Base-by-base conservation (phyloP, 2,329 filamentous ascomycete species). In the Thermomyces lanuginosus region DNA sequence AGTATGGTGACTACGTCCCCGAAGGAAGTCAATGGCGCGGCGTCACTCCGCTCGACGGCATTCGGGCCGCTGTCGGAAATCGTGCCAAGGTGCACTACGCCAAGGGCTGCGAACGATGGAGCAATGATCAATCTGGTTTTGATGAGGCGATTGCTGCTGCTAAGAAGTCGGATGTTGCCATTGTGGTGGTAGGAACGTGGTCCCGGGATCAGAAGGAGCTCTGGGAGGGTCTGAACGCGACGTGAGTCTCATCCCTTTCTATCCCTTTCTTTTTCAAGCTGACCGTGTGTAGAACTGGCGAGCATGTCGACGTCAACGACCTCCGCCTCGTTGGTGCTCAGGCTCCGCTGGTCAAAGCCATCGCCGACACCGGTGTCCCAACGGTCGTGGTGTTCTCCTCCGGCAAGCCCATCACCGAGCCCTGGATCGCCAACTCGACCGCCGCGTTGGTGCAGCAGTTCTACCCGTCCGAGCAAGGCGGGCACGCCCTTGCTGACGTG, bases 151-250 rank as follows among this genome's bases (percentile, higher is more conserved):
- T 81, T n/a, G 55, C 65, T 1, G 68, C 67, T 1, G 75, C 75
- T 1, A 56, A 72, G 39, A 63, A 62, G 6, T 73, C 76, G 3
- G 76, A 82, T 40, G 67, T 81, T 2, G 76, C 76, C 4, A 63
- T 82, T 4, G 73, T 82, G 0, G 60, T 82, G 0, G 75, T 81
- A 1, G 77, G 76, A 16, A 82, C 76, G 6, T 81, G 76, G 77
- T 72, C 69, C 14, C 66, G 76, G 25, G 77, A 83, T 41, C 76
- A 82, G 43, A 56, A 61, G 27, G 68, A 81, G 46, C 65, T 82
- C 3, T 81, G 75, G 76, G 48, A 55, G 30, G 71, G 72, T 0
- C 46, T 79, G 2, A 82, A 82, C 37, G 75, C 74, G 15, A 82
- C 76, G 29, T 51, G 34, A 39, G 38, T 36, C 19, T 20, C 19